Conservation (phyloP, 805 yeast species). For the Spathaspora hagerdaliae region DNA sequence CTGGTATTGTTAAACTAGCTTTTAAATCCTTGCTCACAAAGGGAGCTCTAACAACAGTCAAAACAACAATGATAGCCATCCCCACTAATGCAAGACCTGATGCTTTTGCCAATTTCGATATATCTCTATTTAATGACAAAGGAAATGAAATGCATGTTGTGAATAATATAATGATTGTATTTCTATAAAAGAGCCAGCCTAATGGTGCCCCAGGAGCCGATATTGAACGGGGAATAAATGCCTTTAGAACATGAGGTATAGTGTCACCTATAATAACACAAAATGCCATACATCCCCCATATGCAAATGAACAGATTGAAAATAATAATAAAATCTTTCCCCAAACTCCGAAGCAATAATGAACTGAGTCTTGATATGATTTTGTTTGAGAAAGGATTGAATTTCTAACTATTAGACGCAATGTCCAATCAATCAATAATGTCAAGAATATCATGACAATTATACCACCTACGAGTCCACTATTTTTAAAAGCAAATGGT, state of each 20-base stretch:
- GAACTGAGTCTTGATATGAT: slow-evolving; percentile 83
- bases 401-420: slow-evolving; percentile 72
- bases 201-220: slow-evolving; percentile 27
- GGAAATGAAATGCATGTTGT: slow-evolving; percentile 79
- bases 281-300: slow-evolving; percentile 92
- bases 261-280: slow-evolving; percentile 95
- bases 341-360: slow-evolving; percentile 66
- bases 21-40: slow-evolving; percentile 42
- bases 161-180: slow-evolving; percentile 65
- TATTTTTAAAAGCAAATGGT: slow-evolving; percentile 79
- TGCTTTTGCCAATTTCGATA: slow-evolving; percentile 81
- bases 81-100: slow-evolving; percentile 81
- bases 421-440: slow-evolving; percentile 82
- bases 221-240: slow-evolving; percentile 51
- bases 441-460: slow-evolving; percentile 59
- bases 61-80: slow-evolving; percentile 72
- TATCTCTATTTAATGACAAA: slow-evolving; percentile 72
- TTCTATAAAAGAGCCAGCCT: slow-evolving; percentile 58
- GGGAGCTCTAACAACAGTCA: slow-evolving; percentile 76
- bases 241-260: slow-evolving; percentile 79
- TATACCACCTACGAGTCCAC: slow-evolving; percentile 75
- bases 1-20: slow-evolving; percentile 42
- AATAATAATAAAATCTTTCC: slow-evolving; percentile 68
- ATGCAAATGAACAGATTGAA: slow-evolving; percentile 85
- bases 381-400: slow-evolving; percentile 71